These are phyloP conservation scores for Rhytidiadelphus loreus DNA, from an alignment of 225 moss, liverwort and hornwort species.

Conservation along the genomic window DNA sequence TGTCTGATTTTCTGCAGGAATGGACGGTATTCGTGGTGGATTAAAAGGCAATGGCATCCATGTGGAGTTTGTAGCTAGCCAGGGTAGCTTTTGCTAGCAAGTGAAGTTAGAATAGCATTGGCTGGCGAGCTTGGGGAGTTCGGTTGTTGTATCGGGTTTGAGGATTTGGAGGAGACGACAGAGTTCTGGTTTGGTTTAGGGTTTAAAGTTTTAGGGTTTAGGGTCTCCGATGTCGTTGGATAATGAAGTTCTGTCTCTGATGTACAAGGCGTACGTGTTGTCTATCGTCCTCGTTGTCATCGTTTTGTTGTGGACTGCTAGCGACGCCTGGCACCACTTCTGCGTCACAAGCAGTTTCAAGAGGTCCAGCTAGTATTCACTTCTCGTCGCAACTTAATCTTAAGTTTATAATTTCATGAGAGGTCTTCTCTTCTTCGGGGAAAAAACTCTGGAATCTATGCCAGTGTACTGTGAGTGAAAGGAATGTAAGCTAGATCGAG, in stretches of 20 bases:
- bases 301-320: conserved; percentile 6
- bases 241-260: conserved; percentile 1
- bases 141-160: background rate
- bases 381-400: background rate
- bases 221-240: conserved; percentile 4
- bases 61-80: background rate
- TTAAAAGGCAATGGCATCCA: background rate
- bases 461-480: background rate
- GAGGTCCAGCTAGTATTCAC: background rate
- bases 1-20: background rate
- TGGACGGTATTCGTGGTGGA: background rate
- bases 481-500: background rate
- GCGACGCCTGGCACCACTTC: background rate
- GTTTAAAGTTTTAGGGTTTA: background rate
- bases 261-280: conserved; percentile 16
- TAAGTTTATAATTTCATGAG: background rate
- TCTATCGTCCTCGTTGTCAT: background rate
- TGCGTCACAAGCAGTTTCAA: background rate
- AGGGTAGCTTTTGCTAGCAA: background rate
- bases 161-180: background rate
- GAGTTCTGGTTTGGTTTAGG: background rate
- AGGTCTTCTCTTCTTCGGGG: background rate
- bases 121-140: too few relatives aligned
- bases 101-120: background rate
- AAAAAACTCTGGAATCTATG: background rate